Evolutionary conservation across 352 stramenopile species (phyloP), one percentile per base, ranked within the genome.

Genomic region (Pythium insidiosum): DNA sequence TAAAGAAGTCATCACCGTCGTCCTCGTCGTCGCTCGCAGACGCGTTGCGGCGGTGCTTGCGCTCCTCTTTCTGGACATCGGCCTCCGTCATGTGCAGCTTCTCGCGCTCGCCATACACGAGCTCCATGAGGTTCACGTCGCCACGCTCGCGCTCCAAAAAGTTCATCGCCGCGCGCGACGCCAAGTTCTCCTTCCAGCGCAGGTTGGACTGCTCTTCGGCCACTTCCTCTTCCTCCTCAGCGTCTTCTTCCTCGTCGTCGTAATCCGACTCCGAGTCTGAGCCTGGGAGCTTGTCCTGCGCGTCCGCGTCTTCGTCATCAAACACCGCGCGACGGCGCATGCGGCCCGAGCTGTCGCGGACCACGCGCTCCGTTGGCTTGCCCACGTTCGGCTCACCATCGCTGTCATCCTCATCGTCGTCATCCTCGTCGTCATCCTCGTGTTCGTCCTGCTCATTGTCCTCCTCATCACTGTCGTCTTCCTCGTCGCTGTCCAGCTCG

Each of bases 101-200:
- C 38, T 79, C 68, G 13, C 70, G 66, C 30, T 84, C 70, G 13
- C 88, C 88, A 50, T 97, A 97, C 26, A 97, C 87, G 11, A 95
- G 56, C 42, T 96, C 86, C 82, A 96, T 95, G 4, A 96, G 58
- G 51, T 95, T 95, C 31, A 94, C 61, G 29, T 89, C 75, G 9
- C 59, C 62, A 28, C 73, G 77, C 53, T 90, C 80, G 21, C 75
- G 80, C 60, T 93, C 86, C 35, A 89, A 35, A 47, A 92, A 97
- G 47, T 84, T 88, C 24, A 77, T 75, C 19, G 81, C 83, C 9
- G 83, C 88, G 31, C 84, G 86, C 1, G 83, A 80, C 18, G 78
- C 82, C 42, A 95, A 66, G 24, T 90, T 88, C 21, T 88, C 68
- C 58, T 95, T 95, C 84, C 85, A 95, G 0, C 69, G 58, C 51